Evolutionary conservation across 2,329 filamentous ascomycete genomes (phyloP), one percentile per base, ranked within the genome.

Genomic region (Pseudogymnoascus sp.): DNA sequence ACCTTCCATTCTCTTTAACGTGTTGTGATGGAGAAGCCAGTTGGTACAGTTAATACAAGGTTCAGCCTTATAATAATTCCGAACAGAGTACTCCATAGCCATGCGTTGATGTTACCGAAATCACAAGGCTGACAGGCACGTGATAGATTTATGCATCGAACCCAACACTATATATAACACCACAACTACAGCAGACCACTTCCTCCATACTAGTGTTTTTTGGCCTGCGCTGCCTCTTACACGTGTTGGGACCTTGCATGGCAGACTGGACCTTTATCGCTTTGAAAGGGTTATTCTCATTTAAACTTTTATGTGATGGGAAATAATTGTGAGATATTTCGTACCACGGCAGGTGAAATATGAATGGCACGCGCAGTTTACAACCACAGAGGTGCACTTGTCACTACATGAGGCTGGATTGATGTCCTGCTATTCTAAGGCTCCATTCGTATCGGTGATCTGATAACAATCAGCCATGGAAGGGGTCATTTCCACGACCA

Each of bases 31-130:
- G n/a, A 35, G 26, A 54, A 33, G 47, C 47, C 47, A 54, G 29
- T 54, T 54, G 47, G 40, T 21, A 5, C 26, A 26, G 31, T 54
- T 54, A 54, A 54, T 54, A 54, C 47, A 54, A 54, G 47, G 47
- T 54, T 54, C 47, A 35, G 47, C 47, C 47, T 54, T 54, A 33
- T 54, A 33, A 29, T 21, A 21, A 17, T 54, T 54, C 31, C 15
- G 21, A 21, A 21, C 21, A 21, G 21, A 21, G 21, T 21, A 21
- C 21, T 21, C 21, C 21, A 21, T 21, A 21, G 8, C 26, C 47
- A 54, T 11, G 29, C 26, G 5, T n/a, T 26, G 29, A 11, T 9
- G 26, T 33, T 17, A n/a, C 26, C 44, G 29, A 4, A 13, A 33
- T 15, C 33, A 54, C n/a, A 54, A 33, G 29, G 47, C 47, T 54